Base-by-base conservation (phyloP, 768 basidiomycete genomes). In the Neoboletus subvelutipes region DNA sequence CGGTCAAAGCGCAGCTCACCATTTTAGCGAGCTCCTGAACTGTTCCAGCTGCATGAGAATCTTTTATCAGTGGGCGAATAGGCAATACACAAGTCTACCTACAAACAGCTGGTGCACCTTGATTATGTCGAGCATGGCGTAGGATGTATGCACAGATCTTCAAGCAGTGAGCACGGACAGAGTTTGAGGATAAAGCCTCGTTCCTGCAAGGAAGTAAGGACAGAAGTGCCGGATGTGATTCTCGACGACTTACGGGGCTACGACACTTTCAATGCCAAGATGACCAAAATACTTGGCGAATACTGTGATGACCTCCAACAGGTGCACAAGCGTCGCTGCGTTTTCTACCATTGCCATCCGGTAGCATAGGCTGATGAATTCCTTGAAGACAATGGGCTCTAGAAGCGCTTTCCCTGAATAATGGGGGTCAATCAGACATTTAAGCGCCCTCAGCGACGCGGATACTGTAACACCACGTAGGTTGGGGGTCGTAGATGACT, bases 301-400 rank as follows among this genome's bases (percentile, higher is more conserved):
- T 4, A 75, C 73, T 2, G 81, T 73, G 33, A 94, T 70, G 39
- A 89, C 82, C 59, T 89, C 87, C 3, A 92, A 75, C 22, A 98
- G 78, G 53, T 88, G 82, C 0, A 82, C 74, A 64, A 94, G 89
- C 31, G 92, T 81, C 0, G 65, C 75, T 1, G 91, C 85, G 0
- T 86, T 76, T 67, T 96, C 94, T 0, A 90, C 90, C 81, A 98
- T 85, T 0, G 88, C 92, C 73, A 98, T 84, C 6, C 96, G 84
- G 67, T 96, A 94, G 68, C 87, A 92, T 5, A 98, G 76, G 46
- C 87, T 87, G 62, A 88, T 83, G 43, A 98, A 85, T 72, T 99
- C 96, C 46, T 94, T 92, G 66, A 96, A 96, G 28, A 92, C 83
- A 0, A 85, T 80, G 2, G 88, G 86, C 39, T 95, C 89, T 56